Evolutionary conservation across 2,329 filamentous ascomycete species (phyloP), one percentile per base, ranked within the genome.

Genomic region (Ophiostoma australiae): DNA sequence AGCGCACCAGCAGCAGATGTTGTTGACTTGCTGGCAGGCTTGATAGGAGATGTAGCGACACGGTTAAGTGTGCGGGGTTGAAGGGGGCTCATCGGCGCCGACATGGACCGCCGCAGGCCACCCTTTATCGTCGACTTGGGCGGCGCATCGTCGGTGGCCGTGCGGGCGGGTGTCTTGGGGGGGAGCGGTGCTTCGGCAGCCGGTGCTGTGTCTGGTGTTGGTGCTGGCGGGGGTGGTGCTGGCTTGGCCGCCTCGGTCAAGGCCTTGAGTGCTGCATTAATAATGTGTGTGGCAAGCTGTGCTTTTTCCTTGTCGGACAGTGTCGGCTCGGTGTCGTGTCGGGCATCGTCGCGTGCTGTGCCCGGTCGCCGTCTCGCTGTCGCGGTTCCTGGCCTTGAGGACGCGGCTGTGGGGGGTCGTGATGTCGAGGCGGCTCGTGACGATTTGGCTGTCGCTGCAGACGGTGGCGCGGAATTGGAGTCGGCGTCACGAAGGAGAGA

Each of bases 251-350:
- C 88, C 71, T 91, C 88, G n/a, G 85, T 84, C 3, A 94, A 83
- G 11, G 86, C 84, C 76, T 91, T 93, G 55, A 94, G 82, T 1
- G 89, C 84, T 7, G 83, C 82, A 77, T 94, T 94, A 76, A 93
- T 87, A 48, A 92, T 83, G 73, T 93, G 87, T 0, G 91, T 92
- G 15, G 91, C 91, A 48, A 94, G 80, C 65, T 86, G 82, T 69
- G 88, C 88, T 78, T 85, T 87, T 72, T 92, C 90, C 75, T 85
- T 87, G 5, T 82, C 77, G 4, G 84, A 80, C 39, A 90, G 78
- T 67, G 69, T 27, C 10, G 68, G 63, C 15, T 72, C 71, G 6
- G 67, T 11, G 33, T 65, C 66, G n/a, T 74, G 65, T 4, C 76
- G 75, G 39, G 48, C 52, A 69, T 69, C 67, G 27, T 58, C 58